phyloP scores from a whole-genome alignment of 1,284 basidiomycete genomes.

The Pisolithus thermaeus region DNA sequence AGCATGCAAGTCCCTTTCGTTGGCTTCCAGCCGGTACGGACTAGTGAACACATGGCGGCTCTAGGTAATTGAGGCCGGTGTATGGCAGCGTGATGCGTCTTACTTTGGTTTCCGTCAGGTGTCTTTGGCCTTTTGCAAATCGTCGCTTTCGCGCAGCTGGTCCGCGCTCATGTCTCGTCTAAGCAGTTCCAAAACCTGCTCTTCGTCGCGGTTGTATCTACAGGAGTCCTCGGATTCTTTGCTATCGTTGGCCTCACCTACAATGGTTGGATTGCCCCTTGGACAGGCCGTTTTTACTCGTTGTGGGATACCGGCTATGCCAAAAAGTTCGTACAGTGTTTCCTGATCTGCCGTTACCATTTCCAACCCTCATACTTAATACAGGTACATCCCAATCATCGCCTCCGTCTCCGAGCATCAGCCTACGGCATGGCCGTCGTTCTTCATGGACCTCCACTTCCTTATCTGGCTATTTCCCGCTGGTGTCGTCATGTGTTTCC shows the following conservation, averaged over 20 bases:
- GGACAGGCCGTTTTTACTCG: slow-evolving; percentile 99
- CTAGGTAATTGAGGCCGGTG: slow-evolving; percentile 48
- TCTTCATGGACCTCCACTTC: slow-evolving; percentile 99
- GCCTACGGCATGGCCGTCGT: slow-evolving; percentile 98
- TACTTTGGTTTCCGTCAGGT: slow-evolving; percentile 36
- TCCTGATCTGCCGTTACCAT: slow-evolving; percentile 3
- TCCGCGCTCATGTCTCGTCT: slow-evolving; percentile 85
- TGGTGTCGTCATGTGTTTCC: slow-evolving; percentile 52
- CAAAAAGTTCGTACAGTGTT: slow-evolving; percentile 64
- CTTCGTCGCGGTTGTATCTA: slow-evolving; percentile 61
- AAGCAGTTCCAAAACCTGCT: slow-evolving; percentile 90
- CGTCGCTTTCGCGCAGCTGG: slow-evolving; percentile 86
- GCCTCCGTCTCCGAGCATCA: slow-evolving; percentile 99
- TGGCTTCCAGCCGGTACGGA: slow-evolving; percentile 96
- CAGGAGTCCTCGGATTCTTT: slow-evolving; percentile 68
- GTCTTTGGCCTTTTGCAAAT: slow-evolving; percentile 98
- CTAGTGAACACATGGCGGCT: slow-evolving; percentile 98
- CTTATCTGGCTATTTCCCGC: slow-evolving; percentile 98
- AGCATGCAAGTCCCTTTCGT: slow-evolving; percentile 99
- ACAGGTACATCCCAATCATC: slow-evolving; percentile 93
- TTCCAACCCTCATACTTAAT: slow-evolving; percentile 8
- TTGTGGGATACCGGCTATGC: slow-evolving; percentile 99
- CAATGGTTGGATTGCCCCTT: slow-evolving; percentile 95
- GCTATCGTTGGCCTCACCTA: slow-evolving; percentile 81
- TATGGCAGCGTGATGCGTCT: not conserved